phyloP scores from a whole-genome alignment of 164 flowering plant genomes.

The Tinospora cordifolia region DNA sequence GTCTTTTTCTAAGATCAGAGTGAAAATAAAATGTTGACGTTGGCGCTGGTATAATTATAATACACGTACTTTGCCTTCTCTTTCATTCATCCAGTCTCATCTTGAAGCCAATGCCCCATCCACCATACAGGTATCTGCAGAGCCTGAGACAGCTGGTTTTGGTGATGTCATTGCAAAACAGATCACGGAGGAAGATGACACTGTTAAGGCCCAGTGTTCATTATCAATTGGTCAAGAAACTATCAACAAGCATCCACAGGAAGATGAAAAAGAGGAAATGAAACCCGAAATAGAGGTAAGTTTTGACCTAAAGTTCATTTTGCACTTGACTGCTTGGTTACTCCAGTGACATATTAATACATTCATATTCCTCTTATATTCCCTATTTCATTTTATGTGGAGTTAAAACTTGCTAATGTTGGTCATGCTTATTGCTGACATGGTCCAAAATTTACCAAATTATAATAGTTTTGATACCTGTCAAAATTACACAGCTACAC shows the following conservation, averaged over 20 bases:
- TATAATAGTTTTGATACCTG: too few relatives aligned
- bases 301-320: neutral
- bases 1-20: too few relatives aligned
- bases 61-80: neutral
- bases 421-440: too few relatives aligned
- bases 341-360: too few relatives aligned
- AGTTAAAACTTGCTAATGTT: too few relatives aligned
- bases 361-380: too few relatives aligned
- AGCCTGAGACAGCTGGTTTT: neutral
- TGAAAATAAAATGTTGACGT: too few relatives aligned
- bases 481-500: too few relatives aligned
- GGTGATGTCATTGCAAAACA: neutral
- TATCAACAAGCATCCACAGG: neutral
- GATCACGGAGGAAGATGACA: neutral
- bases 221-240: neutral
- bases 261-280: neutral
- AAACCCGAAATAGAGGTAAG: slow-evolving; percentile 4
- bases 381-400: too few relatives aligned
- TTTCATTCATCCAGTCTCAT: neutral
- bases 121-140: slow-evolving; percentile 2
- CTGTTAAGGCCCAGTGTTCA: neutral
- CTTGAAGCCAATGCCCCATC: neutral
- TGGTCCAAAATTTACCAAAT: too few relatives aligned
- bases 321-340: neutral
- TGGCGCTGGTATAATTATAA: too few relatives aligned